Evolutionary conservation across 2,329 filamentous ascomycete genomes (phyloP).

Genomic region (Scytalidium lignicola): DNA sequence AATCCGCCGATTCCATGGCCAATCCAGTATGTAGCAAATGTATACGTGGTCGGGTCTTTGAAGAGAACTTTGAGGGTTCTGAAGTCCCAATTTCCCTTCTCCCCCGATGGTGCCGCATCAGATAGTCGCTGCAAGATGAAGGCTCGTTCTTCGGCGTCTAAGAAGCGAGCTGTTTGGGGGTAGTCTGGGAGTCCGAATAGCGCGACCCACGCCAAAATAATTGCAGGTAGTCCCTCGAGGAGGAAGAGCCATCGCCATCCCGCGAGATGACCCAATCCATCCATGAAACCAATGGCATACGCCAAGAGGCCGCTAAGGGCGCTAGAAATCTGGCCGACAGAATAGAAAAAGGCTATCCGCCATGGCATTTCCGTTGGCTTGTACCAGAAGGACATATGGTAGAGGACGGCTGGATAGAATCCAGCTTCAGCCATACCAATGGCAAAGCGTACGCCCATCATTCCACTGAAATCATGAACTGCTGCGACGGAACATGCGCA

Average conservation of each 20-base stretch:
- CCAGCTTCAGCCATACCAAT: slow-evolving; percentile 33
- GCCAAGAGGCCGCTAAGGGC: slow-evolving; percentile 32
- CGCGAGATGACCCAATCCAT: slow-evolving; percentile 25
- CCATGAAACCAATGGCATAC: slow-evolving; percentile 33
- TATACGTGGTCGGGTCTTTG: slow-evolving; percentile 31
- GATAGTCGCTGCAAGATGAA: slow-evolving; percentile 24
- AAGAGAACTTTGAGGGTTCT: slow-evolving; percentile 26
- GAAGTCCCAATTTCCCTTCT: slow-evolving; percentile 29
- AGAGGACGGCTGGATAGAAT: slow-evolving; percentile 31
- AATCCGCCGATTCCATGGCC: slow-evolving; percentile 38
- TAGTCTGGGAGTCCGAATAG: slow-evolving; percentile 29
- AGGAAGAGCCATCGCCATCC: slow-evolving; percentile 34
- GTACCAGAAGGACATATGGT: slow-evolving; percentile 36
- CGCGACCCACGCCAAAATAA: slow-evolving; percentile 25
- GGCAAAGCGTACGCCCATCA: slow-evolving; percentile 33
- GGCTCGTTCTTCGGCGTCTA: slow-evolving; percentile 24
- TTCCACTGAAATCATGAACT: slow-evolving; percentile 29
- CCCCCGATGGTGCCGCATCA: slow-evolving; percentile 25
- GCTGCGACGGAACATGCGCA: slow-evolving; percentile 32
- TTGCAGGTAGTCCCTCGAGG: slow-evolving; percentile 31
- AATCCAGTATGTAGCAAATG: slow-evolving; percentile 35
- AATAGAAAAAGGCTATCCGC: slow-evolving; percentile 34
- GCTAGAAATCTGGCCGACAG: slow-evolving; percentile 29
- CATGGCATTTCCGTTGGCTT: slow-evolving; percentile 30
- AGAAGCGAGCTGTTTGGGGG: slow-evolving; percentile 26